Conservation (phyloP, 805 yeast genomes). For the Ogataea haglerorum region DNA sequence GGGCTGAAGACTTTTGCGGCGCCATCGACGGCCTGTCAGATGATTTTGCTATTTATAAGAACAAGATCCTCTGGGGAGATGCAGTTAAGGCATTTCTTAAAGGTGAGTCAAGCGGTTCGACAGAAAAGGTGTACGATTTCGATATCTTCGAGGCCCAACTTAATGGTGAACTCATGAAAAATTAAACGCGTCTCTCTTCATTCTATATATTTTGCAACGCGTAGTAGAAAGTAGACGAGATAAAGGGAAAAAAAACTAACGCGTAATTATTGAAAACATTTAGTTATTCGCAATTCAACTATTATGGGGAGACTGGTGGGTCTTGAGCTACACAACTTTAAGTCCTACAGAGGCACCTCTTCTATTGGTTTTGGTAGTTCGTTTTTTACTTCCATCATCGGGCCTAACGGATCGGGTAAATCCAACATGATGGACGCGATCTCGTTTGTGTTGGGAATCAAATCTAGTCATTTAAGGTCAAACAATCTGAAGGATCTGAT, state of each 20-base stretch:
- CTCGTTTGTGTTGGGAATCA: constrained; percentile 86
- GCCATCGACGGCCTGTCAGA: constrained; percentile 65
- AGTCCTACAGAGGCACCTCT: constrained; percentile 79
- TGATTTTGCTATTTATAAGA: constrained; percentile 58
- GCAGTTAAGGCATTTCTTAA: constrained; percentile 47
- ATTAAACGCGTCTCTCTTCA: neutral
- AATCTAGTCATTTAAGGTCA: constrained; percentile 73
- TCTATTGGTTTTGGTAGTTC: constrained; percentile 80
- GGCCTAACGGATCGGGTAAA: constrained; percentile 99
- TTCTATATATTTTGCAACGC: neutral
- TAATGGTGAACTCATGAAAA: constrained; percentile 1
- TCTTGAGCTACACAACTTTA: constrained; percentile 80
- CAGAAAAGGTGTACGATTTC: constrained; percentile 23
- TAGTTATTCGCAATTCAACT: neutral
- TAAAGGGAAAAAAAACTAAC: constrained; percentile 1
- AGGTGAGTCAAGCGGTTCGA: constrained; percentile 36
- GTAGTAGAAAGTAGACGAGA: too few relatives aligned
- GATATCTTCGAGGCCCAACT: constrained; percentile 14
- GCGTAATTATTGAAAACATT: constrained; percentile 4
- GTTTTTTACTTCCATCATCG: constrained; percentile 84
- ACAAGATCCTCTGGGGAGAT: constrained; percentile 65
- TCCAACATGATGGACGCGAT: constrained; percentile 96
- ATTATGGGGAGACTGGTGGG: constrained; percentile 81
- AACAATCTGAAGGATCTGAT: constrained; percentile 69
- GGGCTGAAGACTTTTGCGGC: constrained; percentile 47